Evolutionary conservation across 148 eudicot species (phyloP), one percentile per base, ranked within the genome.

Genomic region (Heliamphora exappendiculata): DNA sequence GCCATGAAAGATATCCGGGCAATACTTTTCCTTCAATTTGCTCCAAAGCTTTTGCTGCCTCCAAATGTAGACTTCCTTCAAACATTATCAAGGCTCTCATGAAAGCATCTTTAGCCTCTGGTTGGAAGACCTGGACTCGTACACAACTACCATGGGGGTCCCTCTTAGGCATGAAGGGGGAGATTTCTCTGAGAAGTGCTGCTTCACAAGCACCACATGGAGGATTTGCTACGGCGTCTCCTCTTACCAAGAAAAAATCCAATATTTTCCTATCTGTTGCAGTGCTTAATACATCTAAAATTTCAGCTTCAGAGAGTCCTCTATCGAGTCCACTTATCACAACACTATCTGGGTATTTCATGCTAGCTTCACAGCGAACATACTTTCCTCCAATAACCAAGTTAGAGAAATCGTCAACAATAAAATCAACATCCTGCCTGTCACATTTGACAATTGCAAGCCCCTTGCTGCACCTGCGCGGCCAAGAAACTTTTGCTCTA

Each of bases 31-130:
- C 98, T 79, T 93, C 89, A 78, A 95, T 86, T 47, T 89, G 89
- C 84, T 93, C 98, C 83, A 95, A 84, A 42, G 99, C 99, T 82
- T 85, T 89, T 37, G 99, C 99, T 29, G 97, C 98, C 86, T 95
- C 99, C 86, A 95, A 82, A 87, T 92, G 96, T 26, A 93, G 76
- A 80, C 87, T 88, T 62, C 97, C 97, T 70, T 95, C 93, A 80
- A 95, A 95, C 19, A 81, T 86, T 55, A 95, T 86, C 77, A 74
- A 24, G 53, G 99, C 99, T 85, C 58, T 88, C 87, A 85, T 88
- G 81, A 71, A 87, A 58, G 39, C 20, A 78, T 91, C 90, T 75
- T 79, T 86, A 0, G 88, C 93, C 49, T 88, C 82, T n/a, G 97
- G 94, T 0, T 73, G 81, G 34, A 80, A 85, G 62, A 95, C 97